Base-by-base conservation (phyloP, 75 land plant species). In the Pinus tabuliformis region DNA sequence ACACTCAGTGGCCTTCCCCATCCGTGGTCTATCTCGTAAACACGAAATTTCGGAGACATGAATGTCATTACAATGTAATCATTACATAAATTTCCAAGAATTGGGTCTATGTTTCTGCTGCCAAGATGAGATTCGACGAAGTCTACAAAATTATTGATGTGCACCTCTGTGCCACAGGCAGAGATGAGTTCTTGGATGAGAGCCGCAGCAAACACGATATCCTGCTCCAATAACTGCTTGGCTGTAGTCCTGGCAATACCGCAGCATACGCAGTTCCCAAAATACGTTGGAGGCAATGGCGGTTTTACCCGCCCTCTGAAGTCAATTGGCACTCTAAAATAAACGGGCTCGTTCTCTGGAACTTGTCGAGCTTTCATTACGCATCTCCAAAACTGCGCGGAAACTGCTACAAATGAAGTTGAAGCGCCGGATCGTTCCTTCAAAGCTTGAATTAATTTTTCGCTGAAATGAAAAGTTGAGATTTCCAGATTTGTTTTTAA, bases 211-310 rank as follows among this genome's bases (percentile, higher is more conserved):
- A 61, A 61, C 54, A 17, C 26, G 37, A 76, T 22, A 18, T 73
- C 59, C 22, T 66, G 56, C 30, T 68, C 78, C 39, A 24, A 7
- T 18, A 85, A 49, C 12, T 75, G 82, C 13, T 68, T 21, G 1
- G 21, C 63, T 0, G 72, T 42, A 3, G 70, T 22, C 56, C 24
- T 2, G 28, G 60, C 33, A 20, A 37, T 24, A 4, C 36, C 22
- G 45, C 80, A 60, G 8, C 39, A 74, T 14, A 83, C n/a, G 78
- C 83, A 82, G 79, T 89, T 89, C 1, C 91, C 91, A 58, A 89
- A 89, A 52, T 89, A 89, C 4, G 57, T 72, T 24, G 56, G 57
- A 39, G 87, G 81, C 7, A 89, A 42, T 2, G 79, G 77, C 14
- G 80, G 80, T 17, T 61, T 52, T 26, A 79, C 22, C 22, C 72